Evolutionary conservation across 257 asterid species (phyloP).

Genomic region (Mitragyna speciosa): DNA sequence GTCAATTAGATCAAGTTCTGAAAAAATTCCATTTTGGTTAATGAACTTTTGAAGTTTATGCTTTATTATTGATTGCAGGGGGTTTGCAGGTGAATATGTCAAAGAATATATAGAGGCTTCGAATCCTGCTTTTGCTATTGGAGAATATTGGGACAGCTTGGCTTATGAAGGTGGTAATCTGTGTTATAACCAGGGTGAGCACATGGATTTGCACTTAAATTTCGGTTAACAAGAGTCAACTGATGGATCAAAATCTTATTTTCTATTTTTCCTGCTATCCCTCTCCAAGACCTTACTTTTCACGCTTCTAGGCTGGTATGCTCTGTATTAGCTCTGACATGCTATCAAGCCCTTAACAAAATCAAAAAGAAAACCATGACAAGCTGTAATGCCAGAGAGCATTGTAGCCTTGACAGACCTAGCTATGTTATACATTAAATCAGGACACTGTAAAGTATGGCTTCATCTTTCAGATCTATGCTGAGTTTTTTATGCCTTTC

Average conservation of each 20-base stretch:
- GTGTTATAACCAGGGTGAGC: slow-evolving; percentile 54
- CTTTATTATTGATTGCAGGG: slow-evolving; percentile 30
- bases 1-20: background rate
- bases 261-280: background rate
- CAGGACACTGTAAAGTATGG: background rate
- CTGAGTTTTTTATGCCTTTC: too few species aligned
- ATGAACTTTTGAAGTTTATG: background rate
- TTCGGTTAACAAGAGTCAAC: background rate
- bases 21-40: background rate
- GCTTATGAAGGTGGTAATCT: slow-evolving; percentile 57
- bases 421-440: background rate
- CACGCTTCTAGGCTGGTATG: too few species aligned
- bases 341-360: background rate
- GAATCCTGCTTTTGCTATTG: slow-evolving; percentile 55
- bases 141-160: slow-evolving; percentile 64
- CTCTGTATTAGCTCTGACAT: background rate
- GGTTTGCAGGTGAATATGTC: slow-evolving; percentile 55
- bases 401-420: background rate
- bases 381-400: background rate
- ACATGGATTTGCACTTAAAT: background rate
- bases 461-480: too few species aligned
- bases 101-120: slow-evolving; percentile 59
- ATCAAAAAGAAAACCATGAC: background rate
- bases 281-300: background rate
- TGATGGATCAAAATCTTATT: background rate